A percentile compares a stretch with the other conserved stretches of the same genome.
Conservation (phyloP, 2,329 filamentous ascomycete species). For the Capronia americana region DNA sequence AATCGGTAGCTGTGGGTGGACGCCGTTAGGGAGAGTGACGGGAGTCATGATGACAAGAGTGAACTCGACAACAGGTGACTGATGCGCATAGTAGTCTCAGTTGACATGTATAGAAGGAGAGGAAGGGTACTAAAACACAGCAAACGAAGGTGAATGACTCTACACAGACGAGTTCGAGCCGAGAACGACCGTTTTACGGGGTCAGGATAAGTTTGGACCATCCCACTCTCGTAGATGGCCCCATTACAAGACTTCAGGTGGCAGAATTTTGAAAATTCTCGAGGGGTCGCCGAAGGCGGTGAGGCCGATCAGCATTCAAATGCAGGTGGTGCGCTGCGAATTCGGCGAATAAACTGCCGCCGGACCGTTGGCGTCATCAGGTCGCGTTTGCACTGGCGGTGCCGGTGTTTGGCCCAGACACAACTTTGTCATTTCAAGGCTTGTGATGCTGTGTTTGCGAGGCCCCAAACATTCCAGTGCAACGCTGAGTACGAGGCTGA, state of each 20-base stretch:
- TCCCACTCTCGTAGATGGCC: not conserved
- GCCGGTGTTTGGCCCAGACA: conserved; percentile 6
- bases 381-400: not conserved
- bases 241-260: conserved; percentile 9
- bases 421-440: conserved; percentile 15
- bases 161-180: not conserved
- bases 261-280: conserved; percentile 31
- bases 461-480: not conserved
- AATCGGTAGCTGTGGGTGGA: conserved; percentile 23
- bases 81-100: conserved; percentile 22
- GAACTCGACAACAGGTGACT: conserved; percentile 1
- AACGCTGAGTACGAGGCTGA: not conserved
- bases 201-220: conserved; percentile 4
- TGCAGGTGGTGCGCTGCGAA: conserved; percentile 4
- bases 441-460: not conserved
- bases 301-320: conserved; percentile 2
- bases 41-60: conserved; percentile 28
- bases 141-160: conserved; percentile 16
- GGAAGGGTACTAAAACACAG: conserved; percentile 1
- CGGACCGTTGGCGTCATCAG: conserved; percentile 14
- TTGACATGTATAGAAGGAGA: conserved; percentile 6
- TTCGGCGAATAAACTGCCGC: conserved; percentile 23
- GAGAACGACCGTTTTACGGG: conserved; percentile 8
- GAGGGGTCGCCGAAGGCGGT: conserved; percentile 15
- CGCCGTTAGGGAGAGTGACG: conserved; percentile 38